A percentile compares a stretch with the other conserved stretches of the same genome.
These are phyloP conservation scores for Tirmania nivea DNA, from an alignment of 495 filamentous ascomycete species.

Conservation along the genomic window DNA sequence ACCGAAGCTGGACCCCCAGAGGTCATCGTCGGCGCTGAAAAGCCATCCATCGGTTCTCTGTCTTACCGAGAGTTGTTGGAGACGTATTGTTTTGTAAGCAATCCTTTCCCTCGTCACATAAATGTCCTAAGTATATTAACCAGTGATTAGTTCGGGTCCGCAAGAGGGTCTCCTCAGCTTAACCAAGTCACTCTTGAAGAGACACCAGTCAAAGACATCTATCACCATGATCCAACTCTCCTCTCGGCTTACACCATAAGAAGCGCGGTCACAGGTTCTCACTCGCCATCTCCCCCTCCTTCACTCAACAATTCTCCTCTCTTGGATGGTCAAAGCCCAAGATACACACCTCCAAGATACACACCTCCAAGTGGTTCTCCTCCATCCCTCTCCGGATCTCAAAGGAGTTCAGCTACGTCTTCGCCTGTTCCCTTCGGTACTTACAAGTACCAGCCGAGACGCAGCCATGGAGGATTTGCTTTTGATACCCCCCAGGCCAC, in stretches of 20 bases:
- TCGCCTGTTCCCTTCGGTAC: neutral
- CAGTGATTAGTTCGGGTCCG: conserved; percentile 27
- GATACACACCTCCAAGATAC: neutral
- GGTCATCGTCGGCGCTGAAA: conserved; percentile 22
- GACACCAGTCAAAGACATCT: neutral
- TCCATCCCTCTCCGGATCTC: neutral
- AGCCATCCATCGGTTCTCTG: conserved; percentile 53
- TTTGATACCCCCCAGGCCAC: neutral
- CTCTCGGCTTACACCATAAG: neutral
- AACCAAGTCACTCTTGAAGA: neutral
- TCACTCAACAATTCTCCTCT: neutral
- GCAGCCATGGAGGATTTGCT: neutral
- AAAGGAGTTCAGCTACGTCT: neutral
- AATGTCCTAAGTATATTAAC: neutral
- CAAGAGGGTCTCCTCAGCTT: conserved; percentile 21
- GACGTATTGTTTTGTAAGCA: conserved; percentile 97
- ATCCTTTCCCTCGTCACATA: conserved; percentile 14
- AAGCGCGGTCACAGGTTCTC: neutral
- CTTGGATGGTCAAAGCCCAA: neutral
- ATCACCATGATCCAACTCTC: neutral
- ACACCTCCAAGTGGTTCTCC: neutral
- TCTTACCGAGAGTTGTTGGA: conserved; percentile 86
- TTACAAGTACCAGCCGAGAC: neutral
- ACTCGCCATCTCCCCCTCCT: neutral
- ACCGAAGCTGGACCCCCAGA: conserved; percentile 22